Conservation (phyloP, 1,284 basidiomycete genomes). For the Heterobasidion parviporum region DNA sequence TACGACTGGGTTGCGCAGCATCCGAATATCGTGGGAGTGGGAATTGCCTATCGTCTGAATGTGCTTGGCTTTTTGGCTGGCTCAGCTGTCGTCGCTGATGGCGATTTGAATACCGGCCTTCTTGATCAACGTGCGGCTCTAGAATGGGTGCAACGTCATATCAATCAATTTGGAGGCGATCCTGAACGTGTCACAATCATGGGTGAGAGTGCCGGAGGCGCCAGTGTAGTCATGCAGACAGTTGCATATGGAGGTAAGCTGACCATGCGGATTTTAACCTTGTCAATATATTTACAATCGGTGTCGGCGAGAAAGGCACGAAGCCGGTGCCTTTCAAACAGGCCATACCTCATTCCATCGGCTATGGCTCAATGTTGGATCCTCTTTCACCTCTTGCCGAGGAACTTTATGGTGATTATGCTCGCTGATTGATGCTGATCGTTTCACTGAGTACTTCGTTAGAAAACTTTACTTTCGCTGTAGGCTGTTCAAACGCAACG, state of each 20-base stretch:
- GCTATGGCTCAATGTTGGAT: constrained; percentile 29
- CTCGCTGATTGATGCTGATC: background rate
- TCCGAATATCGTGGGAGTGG: constrained; percentile 43
- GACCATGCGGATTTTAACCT: background rate
- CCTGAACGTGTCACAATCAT: constrained; percentile 31
- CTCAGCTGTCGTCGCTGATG: constrained; percentile 16
- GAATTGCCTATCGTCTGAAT: constrained; percentile 45
- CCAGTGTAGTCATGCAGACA: constrained; percentile 34
- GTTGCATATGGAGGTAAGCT: constrained; percentile 31
- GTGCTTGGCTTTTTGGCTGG: constrained; percentile 46
- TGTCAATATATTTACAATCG: too few relatives aligned
- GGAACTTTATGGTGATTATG: constrained; percentile 23
- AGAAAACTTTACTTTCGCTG: constrained; percentile 24
- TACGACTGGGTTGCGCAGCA: constrained; percentile 42
- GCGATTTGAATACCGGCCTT: constrained; percentile 34
- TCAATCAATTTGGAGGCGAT: constrained; percentile 33
- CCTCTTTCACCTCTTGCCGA: constrained; percentile 19
- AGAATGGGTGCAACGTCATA: constrained; percentile 38
- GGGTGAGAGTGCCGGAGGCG: constrained; percentile 38
- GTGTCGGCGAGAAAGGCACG: constrained; percentile 17
- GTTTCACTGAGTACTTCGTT: background rate
- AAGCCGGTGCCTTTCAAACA: constrained; percentile 29
- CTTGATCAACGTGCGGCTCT: constrained; percentile 38
- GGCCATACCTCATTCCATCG: constrained; percentile 33
- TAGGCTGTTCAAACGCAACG: constrained; percentile 22